These are phyloP conservation scores for Botrytis cinerea DNA, from an alignment of 2,329 filamentous ascomycete genomes.

Conservation along the genomic window DNA sequence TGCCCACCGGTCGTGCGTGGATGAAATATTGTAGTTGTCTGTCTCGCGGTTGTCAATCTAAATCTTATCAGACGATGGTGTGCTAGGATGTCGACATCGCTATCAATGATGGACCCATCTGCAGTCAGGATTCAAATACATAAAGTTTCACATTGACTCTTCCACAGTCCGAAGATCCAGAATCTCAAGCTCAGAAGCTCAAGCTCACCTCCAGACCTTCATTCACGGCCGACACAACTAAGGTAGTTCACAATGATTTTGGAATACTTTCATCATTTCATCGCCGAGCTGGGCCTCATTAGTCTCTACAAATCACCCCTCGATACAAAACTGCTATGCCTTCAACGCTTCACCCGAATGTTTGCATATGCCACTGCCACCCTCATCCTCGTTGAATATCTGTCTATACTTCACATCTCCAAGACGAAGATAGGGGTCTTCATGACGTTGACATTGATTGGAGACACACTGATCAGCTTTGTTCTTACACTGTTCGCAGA, in stretches of 20 bases:
- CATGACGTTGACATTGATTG: slow-evolving; percentile 64
- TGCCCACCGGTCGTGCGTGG: neutral
- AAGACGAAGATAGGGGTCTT: slow-evolving; percentile 60
- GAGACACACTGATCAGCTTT: slow-evolving; percentile 61
- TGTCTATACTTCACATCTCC: slow-evolving; percentile 52
- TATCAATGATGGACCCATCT: neutral
- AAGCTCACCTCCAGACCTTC: neutral
- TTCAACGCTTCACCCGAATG: slow-evolving; percentile 61
- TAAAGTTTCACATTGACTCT: slow-evolving; percentile 5
- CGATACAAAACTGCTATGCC: slow-evolving; percentile 59
- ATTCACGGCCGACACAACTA: neutral
- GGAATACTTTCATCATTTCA: slow-evolving; percentile 26
- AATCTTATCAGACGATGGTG: neutral
- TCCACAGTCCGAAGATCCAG: neutral
- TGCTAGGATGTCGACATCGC: neutral
- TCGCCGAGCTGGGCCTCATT: slow-evolving; percentile 50
- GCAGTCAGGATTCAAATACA: neutral
- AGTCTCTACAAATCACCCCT: slow-evolving; percentile 46
- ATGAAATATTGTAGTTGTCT: neutral
- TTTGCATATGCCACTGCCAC: slow-evolving; percentile 63
- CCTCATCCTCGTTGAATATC: slow-evolving; percentile 58
- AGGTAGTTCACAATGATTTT: slow-evolving; percentile 30
- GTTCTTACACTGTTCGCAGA: slow-evolving; percentile 61
- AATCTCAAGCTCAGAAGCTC: neutral
- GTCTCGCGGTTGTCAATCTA: neutral